Conservation (phyloP, 2,329 filamentous ascomycete genomes). For the Ophiostoma ips region DNA sequence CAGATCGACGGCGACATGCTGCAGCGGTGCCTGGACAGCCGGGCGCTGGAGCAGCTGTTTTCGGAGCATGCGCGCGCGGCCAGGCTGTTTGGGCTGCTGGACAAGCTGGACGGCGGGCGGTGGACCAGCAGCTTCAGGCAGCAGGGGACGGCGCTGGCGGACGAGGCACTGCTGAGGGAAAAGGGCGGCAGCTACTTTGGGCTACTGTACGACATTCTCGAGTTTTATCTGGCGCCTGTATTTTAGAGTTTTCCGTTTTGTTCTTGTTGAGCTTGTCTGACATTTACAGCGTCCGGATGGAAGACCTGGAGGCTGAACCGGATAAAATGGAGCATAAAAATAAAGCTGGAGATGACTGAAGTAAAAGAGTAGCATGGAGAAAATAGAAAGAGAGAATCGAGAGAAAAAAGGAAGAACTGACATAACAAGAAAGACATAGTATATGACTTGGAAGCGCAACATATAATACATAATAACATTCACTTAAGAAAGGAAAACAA, state of each 20-base stretch:
- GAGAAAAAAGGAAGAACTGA: no score
- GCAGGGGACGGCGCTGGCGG: not conserved
- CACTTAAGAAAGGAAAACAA: no score
- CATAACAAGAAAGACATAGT: no score
- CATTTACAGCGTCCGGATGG: no score
- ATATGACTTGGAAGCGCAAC: no score
- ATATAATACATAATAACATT: no score
- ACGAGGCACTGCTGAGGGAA: not conserved
- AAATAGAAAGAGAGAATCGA: no score
- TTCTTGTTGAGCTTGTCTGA: not conserved
- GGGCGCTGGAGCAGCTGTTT: conserved; percentile 31
- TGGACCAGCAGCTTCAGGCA: conserved; percentile 21
- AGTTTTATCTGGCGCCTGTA: conserved; percentile 35
- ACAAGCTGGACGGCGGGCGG: conserved; percentile 32
- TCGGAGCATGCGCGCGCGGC: conserved; percentile 19
- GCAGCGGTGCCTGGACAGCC: conserved; percentile 34
- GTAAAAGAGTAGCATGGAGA: no score
- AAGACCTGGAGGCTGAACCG: no score
- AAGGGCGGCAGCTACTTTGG: conserved; percentile 26
- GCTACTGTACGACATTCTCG: conserved; percentile 39
- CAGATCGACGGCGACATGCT: conserved; percentile 58
- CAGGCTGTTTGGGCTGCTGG: conserved; percentile 34
- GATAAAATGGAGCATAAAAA: no score
- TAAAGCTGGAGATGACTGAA: no score
- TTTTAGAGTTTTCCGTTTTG: not conserved